A percentile compares a stretch with the other conserved stretches of the same genome.
Conservation (phyloP, 2,329 filamentous ascomycete species). For the Diplodia sapinea region DNA sequence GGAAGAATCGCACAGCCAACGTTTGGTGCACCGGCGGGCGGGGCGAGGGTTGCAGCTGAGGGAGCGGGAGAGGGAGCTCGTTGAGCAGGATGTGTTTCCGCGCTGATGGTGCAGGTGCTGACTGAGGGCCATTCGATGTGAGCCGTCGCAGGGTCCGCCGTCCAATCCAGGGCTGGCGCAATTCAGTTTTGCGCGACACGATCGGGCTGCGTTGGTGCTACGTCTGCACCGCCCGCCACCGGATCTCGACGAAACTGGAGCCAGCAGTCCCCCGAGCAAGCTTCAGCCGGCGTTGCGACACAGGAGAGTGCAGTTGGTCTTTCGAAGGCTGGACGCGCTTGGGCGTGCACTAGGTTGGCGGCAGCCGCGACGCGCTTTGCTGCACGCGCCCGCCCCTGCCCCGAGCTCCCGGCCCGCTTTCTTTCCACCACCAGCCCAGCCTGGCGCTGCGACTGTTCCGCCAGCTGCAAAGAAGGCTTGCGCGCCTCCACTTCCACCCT, state of each 20-base stretch:
- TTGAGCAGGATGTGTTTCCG: not conserved
- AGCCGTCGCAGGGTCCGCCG: constrained; percentile 4
- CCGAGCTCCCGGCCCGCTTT: constrained; percentile 5
- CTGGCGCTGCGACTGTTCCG: constrained; percentile 6
- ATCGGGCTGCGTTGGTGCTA: constrained; percentile 10
- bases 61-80: not conserved
- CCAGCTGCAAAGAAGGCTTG: constrained; percentile 9
- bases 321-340: constrained; percentile 1
- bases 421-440: constrained; percentile 5
- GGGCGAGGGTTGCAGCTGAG: not conserved
- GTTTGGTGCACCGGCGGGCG: not conserved
- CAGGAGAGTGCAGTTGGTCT: not conserved
- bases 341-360: not conserved
- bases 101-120: constrained; percentile 8
- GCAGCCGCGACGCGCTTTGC: constrained; percentile 9
- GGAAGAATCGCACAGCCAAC: not conserved
- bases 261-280: not conserved
- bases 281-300: not conserved
- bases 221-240: not conserved
- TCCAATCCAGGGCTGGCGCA: constrained; percentile 11
- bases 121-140: constrained; percentile 5
- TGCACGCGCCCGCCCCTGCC: not conserved
- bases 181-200: not conserved
- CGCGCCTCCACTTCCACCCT: constrained; percentile 3
- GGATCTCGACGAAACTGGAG: too few species aligned